These are phyloP conservation scores for Lachnellula cervina DNA, from an alignment of 2,329 filamentous ascomycete species.

Conservation along the genomic window DNA sequence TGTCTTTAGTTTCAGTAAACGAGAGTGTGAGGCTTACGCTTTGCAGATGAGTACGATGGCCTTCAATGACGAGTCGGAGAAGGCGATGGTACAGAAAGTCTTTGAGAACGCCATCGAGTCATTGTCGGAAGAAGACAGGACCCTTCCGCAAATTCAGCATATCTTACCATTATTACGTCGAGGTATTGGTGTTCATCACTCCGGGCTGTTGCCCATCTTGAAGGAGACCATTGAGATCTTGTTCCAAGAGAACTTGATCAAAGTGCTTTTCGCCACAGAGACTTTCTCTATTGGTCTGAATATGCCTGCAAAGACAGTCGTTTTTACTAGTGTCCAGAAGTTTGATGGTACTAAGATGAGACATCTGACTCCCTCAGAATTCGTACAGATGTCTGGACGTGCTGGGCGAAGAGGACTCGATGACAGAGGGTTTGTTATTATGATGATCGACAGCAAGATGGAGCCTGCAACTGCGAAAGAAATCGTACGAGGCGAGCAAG, in stretches of 20 bases:
- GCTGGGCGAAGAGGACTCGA: slow-evolving; percentile 95
- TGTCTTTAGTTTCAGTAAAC: slow-evolving; percentile 98
- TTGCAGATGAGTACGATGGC: slow-evolving; percentile 79
- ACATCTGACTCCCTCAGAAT: slow-evolving; percentile 90
- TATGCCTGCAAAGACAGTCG: slow-evolving; percentile 98
- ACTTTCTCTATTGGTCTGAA: slow-evolving; percentile 98
- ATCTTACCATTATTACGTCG: slow-evolving; percentile 82
- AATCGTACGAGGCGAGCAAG: slow-evolving; percentile 94
- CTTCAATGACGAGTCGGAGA: slow-evolving; percentile 96
- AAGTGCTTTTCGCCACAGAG: slow-evolving; percentile 95
- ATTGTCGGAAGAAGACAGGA: slow-evolving; percentile 84
- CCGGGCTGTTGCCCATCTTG: slow-evolving; percentile 86
- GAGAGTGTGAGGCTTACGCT: slow-evolving; percentile 88
- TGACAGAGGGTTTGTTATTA: slow-evolving; percentile 96
- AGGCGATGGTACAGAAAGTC: slow-evolving; percentile 88
- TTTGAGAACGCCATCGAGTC: slow-evolving; percentile 91
- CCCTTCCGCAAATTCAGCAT: slow-evolving; percentile 84
- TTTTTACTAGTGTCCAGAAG: slow-evolving; percentile 96
- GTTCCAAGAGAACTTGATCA: slow-evolving; percentile 96
- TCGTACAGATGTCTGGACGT: slow-evolving; percentile 97
- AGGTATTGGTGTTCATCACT: slow-evolving; percentile 96
- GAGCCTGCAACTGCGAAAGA: slow-evolving; percentile 90
- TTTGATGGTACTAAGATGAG: slow-evolving; percentile 79
- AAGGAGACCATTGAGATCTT: slow-evolving; percentile 99
- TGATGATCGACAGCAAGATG: slow-evolving; percentile 98